These are phyloP conservation scores for Ambrosiella cleistominuta DNA, from an alignment of 2,329 filamentous ascomycete genomes.

Conservation along the genomic window DNA sequence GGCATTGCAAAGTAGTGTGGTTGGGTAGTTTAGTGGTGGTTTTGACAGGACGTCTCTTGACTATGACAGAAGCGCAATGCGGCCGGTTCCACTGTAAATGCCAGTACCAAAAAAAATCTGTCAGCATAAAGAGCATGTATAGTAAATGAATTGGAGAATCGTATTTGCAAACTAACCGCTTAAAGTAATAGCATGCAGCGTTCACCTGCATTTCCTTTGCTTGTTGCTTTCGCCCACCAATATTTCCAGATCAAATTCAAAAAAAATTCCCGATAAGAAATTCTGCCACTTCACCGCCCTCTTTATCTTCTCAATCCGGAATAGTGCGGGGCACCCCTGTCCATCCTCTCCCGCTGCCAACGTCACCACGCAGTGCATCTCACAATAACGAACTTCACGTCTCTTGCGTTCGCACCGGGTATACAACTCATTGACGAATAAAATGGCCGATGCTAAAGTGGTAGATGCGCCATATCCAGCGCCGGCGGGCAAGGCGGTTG, in stretches of 20 bases:
- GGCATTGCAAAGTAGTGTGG: constrained; percentile 3
- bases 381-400: neutral
- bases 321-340: constrained; percentile 21
- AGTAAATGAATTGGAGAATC: no score
- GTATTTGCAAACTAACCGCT: no score
- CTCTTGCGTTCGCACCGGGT: neutral
- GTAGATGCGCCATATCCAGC: constrained; percentile 48
- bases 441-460: neutral
- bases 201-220: neutral
- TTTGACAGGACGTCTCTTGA: neutral
- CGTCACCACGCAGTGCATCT: neutral
- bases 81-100: no score
- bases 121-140: no score
- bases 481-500: constrained; percentile 38
- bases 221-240: neutral
- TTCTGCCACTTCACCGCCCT: constrained; percentile 20
- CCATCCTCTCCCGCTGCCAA: neutral
- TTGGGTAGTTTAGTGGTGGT: neutral
- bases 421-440: neutral
- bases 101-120: no score
- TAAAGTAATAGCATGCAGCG: neutral
- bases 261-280: constrained; percentile 13
- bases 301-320: constrained; percentile 16
- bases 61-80: neutral
- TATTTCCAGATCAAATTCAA: neutral